Base-by-base conservation (phyloP, 352 stramenopile genomes). In the Bremia lactucae region DNA sequence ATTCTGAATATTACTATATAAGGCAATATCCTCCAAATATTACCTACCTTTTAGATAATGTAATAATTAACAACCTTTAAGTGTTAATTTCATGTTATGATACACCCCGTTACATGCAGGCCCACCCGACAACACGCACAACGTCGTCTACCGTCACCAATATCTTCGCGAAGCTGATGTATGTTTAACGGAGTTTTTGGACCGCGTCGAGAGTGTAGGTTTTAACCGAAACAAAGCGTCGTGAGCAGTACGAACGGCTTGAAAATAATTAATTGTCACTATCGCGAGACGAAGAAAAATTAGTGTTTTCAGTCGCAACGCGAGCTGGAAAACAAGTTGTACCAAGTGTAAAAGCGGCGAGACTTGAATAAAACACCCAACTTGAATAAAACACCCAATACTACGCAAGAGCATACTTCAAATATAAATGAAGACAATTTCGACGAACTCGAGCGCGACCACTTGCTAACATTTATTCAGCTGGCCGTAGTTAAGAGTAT, bases 21-120 rank as follows among this genome's bases (percentile, higher is more conserved):
- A n/a, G n/a, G n/a, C n/a, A n/a, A n/a, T n/a, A n/a, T n/a, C n/a
- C n/a, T n/a, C n/a, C n/a, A n/a, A n/a, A n/a, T n/a, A n/a, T n/a
- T n/a, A n/a, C n/a, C n/a, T 91, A 52, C 68, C 91, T 14, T 87
- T 89, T 38, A 78, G 71, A 14, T 71, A 89, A 25, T 79, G 81
- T 18, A 31, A 87, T 26, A 75, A 93, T 40, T 90, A 79, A 53
- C 88, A 86, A 54, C 42, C 89, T 28, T 77, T 66, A 3, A 78
- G 86, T 55, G 65, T 90, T 6, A 66, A 67, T 19, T 65, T 72
- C 9, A 87, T 90, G 59, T 62, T 83, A 37, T 77, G 51, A 19
- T 85, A 84, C 46, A 82, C 86, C 39, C 72, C 80, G 44, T 40
- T 48, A 15, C 39, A 35, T 6, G 39, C 34, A 2, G 41, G 40